Evolutionary conservation across 2,329 filamentous ascomycete species (phyloP).

Genomic region (Arthrobotrys conoides): DNA sequence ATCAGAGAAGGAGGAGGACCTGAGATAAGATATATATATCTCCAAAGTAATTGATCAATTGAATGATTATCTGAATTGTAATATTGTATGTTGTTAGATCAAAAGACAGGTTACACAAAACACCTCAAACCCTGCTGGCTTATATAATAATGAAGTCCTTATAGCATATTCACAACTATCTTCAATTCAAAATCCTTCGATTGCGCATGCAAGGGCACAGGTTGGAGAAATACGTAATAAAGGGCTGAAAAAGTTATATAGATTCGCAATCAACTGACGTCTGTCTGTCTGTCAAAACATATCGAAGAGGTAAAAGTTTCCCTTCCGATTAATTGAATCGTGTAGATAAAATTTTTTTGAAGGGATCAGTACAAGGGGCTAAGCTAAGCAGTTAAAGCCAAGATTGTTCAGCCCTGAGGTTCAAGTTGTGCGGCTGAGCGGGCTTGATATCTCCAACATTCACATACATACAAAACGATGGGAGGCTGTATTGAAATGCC

Average conservation of each 20-base stretch:
- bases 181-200: too few relatives aligned
- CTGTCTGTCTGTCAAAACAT: background rate
- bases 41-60: background rate
- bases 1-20: too few relatives aligned
- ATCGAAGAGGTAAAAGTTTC: background rate
- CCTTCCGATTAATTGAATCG: constrained; percentile 7
- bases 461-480: too few relatives aligned
- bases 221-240: background rate
- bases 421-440: constrained; percentile 1
- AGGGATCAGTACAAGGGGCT: constrained; percentile 26
- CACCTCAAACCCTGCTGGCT: constrained; percentile 15
- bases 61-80: too few relatives aligned
- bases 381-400: background rate
- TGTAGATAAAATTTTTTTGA: too few relatives aligned
- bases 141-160: too few relatives aligned
- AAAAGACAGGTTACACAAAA: constrained; percentile 3
- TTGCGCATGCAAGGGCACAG: too few relatives aligned
- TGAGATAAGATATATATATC: too few relatives aligned
- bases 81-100: too few relatives aligned
- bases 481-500: constrained; percentile 1
- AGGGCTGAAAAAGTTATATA: background rate
- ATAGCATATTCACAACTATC: too few relatives aligned
- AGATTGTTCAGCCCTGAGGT: constrained; percentile 14
- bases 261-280: constrained; percentile 7
- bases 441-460: too few relatives aligned